These are phyloP conservation scores for Blastomyces gilchristii DNA, from an alignment of 2,329 filamentous ascomycete species.

Conservation along the genomic window DNA sequence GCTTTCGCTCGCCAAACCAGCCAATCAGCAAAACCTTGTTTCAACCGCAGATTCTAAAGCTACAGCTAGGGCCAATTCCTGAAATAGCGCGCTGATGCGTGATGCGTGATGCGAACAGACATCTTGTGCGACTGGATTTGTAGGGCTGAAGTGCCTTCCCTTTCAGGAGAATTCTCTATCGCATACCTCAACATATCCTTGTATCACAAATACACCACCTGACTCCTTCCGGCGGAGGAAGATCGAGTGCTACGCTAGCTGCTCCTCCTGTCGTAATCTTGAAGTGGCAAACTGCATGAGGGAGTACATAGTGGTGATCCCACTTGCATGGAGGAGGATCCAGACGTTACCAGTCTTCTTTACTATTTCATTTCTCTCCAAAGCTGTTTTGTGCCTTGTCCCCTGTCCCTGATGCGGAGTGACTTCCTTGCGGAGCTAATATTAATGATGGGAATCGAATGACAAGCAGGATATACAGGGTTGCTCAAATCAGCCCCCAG, in stretches of 20 bases:
- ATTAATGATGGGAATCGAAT: background rate
- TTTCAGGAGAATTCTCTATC: background rate
- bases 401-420: background rate
- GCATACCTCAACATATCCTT: background rate
- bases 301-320: background rate
- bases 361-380: background rate
- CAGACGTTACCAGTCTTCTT: background rate
- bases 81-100: background rate
- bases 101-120: background rate
- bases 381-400: background rate
- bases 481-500: background rate
- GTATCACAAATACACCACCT: background rate
- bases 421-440: background rate
- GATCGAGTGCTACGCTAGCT: background rate
- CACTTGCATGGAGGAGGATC: background rate
- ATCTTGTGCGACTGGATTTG: background rate
- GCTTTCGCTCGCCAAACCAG: background rate
- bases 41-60: background rate
- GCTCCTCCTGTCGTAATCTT: background rate
- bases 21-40: conserved; percentile 3
- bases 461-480: background rate
- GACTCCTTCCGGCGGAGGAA: background rate
- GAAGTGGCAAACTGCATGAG: background rate
- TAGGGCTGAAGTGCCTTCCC: background rate
- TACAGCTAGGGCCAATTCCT: background rate